These are phyloP conservation scores for Mayamaea pseudoterrestris DNA, from an alignment of 108 stramenopile species.

Conservation along the genomic window DNA sequence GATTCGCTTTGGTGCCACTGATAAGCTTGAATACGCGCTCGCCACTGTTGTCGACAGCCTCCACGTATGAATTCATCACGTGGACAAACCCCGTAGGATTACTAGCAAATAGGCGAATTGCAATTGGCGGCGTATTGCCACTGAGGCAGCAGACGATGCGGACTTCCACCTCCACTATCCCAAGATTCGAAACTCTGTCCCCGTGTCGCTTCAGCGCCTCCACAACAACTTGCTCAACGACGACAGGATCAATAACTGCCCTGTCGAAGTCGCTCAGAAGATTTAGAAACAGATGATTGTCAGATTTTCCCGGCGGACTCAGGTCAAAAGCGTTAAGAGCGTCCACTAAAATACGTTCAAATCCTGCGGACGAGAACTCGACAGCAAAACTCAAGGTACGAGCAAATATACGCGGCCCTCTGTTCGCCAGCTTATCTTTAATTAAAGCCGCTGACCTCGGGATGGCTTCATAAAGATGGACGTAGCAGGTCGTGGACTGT, in stretches of 20 bases:
- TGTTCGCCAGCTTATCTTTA: conserved; percentile 76
- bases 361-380: conserved; percentile 60
- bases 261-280: conserved; percentile 75
- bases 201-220: conserved; percentile 77
- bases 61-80: conserved; percentile 92
- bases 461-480: conserved; percentile 89
- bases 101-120: conserved; percentile 87
- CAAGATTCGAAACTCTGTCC: conserved; percentile 65
- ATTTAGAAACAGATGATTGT: conserved; percentile 97
- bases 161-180: conserved; percentile 89
- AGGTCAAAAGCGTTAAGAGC: conserved; percentile 87
- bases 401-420: conserved; percentile 62
- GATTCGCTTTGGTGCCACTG: conserved; percentile 75
- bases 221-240: conserved; percentile 79
- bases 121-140: conserved; percentile 68
- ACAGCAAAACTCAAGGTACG: conserved; percentile 71
- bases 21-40: conserved; percentile 72
- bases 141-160: conserved; percentile 77
- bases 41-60: conserved; percentile 68
- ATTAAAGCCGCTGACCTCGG: conserved; percentile 64
- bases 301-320: conserved; percentile 22
- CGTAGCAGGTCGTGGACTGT: conserved; percentile 75
- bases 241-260: conserved; percentile 73
- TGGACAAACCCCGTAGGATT: conserved; percentile 97
- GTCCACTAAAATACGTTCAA: conserved; percentile 91